Evolutionary conservation across 2,329 filamentous ascomycete species (phyloP).

Genomic region (Mycocentrospora acerina): DNA sequence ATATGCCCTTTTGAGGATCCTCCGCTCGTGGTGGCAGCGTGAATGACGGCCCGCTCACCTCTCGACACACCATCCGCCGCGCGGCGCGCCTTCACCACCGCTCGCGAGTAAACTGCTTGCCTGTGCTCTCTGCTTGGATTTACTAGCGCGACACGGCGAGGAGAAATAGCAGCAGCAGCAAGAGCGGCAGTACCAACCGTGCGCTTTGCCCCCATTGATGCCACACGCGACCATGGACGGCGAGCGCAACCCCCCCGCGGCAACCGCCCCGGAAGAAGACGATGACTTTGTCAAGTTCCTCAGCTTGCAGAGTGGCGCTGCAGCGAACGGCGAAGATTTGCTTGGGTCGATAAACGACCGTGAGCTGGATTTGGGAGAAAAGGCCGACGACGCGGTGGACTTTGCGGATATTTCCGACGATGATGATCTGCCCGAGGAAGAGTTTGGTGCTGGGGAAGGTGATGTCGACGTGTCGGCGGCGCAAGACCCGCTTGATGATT

Average conservation of each 20-base stretch:
- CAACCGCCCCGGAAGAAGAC: slow-evolving; percentile 19
- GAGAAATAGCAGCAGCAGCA: no score
- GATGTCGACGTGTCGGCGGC: slow-evolving; percentile 19
- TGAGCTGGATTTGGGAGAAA: slow-evolving; percentile 61
- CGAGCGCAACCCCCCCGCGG: slow-evolving; percentile 13
- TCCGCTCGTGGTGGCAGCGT: slow-evolving; percentile 13
- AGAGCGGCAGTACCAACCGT: not conserved
- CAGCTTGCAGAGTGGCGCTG: slow-evolving; percentile 20
- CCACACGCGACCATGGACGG: slow-evolving; percentile 29
- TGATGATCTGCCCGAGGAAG: slow-evolving; percentile 81
- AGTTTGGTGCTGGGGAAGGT: slow-evolving; percentile 35
- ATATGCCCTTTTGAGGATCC: not conserved
- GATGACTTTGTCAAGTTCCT: slow-evolving; percentile 23
- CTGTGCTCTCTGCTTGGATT: not conserved
- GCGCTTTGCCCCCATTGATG: slow-evolving; percentile 2
- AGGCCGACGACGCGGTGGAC: slow-evolving; percentile 89
- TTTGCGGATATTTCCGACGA: slow-evolving; percentile 91
- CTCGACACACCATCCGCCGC: slow-evolving; percentile 14
- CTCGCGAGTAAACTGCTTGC: slow-evolving; percentile 4
- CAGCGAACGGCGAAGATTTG: slow-evolving; percentile 22
- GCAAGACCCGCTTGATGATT: slow-evolving; percentile 64
- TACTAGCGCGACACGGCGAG: no score
- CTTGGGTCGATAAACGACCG: slow-evolving; percentile 29
- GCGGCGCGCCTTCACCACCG: slow-evolving; percentile 16
- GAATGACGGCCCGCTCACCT: slow-evolving; percentile 23